These are phyloP conservation scores for Suillus sp. DNA, from an alignment of 768 basidiomycete genomes.

Conservation along the genomic window DNA sequence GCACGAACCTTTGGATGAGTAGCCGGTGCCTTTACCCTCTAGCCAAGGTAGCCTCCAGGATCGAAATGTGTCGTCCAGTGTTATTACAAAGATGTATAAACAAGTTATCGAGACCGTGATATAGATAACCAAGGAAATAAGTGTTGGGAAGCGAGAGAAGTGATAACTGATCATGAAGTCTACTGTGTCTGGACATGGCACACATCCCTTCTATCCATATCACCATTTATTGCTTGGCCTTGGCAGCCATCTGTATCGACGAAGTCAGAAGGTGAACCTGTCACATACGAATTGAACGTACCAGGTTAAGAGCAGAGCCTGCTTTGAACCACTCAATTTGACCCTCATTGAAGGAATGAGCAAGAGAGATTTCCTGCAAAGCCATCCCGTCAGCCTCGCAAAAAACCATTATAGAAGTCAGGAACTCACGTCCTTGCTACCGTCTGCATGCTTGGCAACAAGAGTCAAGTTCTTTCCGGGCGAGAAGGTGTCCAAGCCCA, in stretches of 20 bases:
- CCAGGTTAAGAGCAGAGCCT: slow-evolving; percentile 90
- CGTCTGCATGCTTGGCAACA: slow-evolving; percentile 80
- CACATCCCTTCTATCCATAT: neutral
- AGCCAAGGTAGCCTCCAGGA: neutral
- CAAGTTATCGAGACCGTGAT: neutral
- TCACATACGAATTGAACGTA: slow-evolving; percentile 36
- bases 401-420: neutral
- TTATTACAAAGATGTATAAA: slow-evolving; percentile 9
- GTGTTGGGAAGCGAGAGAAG: neutral
- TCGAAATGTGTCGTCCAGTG: slow-evolving; percentile 1
- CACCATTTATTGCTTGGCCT: slow-evolving; percentile 48
- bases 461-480: slow-evolving; percentile 92
- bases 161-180: neutral
- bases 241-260: slow-evolving; percentile 60
- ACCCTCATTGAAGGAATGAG: slow-evolving; percentile 95
- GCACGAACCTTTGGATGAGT: slow-evolving; percentile 1
- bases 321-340: slow-evolving; percentile 99
- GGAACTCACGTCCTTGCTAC: slow-evolving; percentile 59
- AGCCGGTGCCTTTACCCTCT: neutral
- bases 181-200: neutral
- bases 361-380: slow-evolving; percentile 67
- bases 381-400: slow-evolving; percentile 19
- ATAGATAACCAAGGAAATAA: neutral
- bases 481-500: slow-evolving; percentile 85
- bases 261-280: slow-evolving; percentile 15